Percentiles rank a stretch among this genome's conserved stretches.
Conservation (phyloP, 208 protist genomes). For the Leishmania aethiopica region DNA sequence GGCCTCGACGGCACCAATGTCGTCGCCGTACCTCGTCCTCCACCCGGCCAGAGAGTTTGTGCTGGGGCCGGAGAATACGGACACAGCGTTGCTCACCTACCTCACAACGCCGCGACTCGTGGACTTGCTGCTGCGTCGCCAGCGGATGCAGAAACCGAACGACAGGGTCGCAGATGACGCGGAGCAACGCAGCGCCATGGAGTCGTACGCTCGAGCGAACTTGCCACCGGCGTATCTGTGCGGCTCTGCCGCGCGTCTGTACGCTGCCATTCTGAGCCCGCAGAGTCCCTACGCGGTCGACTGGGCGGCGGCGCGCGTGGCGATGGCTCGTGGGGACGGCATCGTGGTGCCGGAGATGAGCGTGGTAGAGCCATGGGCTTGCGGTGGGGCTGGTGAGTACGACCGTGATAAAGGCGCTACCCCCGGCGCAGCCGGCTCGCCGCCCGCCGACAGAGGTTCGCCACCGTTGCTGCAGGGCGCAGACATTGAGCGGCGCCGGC, state of each 20-base stretch:
- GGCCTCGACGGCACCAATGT: not conserved
- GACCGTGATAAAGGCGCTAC: not conserved
- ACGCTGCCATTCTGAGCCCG: slow-evolving; percentile 35
- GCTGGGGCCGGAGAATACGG: slow-evolving; percentile 9
- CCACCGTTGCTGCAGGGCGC: not conserved
- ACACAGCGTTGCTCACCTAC: slow-evolving; percentile 28
- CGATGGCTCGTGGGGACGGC: slow-evolving; percentile 39
- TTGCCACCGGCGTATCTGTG: slow-evolving; percentile 3
- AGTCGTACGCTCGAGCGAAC: slow-evolving; percentile 4
- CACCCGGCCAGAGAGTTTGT: slow-evolving; percentile 14
- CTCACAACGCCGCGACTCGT: slow-evolving; percentile 20
- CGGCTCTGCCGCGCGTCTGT: slow-evolving; percentile 32
- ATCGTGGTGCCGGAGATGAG: slow-evolving; percentile 44
- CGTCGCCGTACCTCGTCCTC: slow-evolving; percentile 8
- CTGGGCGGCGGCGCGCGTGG: slow-evolving; percentile 39
- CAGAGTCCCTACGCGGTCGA: slow-evolving; percentile 44
- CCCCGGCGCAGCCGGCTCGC: not conserved
- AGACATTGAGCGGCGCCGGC: slow-evolving; percentile 2
- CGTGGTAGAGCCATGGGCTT: slow-evolving; percentile 35
- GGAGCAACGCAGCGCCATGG: not conserved
- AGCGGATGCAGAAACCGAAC: slow-evolving; percentile 2
- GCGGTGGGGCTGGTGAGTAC: not conserved
- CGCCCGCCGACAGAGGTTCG: not conserved
- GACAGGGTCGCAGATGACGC: not conserved
- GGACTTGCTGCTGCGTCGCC: slow-evolving; percentile 20